Evolutionary conservation across 805 yeast genomes (phyloP).

Genomic region (Myxozyma neglecta): DNA sequence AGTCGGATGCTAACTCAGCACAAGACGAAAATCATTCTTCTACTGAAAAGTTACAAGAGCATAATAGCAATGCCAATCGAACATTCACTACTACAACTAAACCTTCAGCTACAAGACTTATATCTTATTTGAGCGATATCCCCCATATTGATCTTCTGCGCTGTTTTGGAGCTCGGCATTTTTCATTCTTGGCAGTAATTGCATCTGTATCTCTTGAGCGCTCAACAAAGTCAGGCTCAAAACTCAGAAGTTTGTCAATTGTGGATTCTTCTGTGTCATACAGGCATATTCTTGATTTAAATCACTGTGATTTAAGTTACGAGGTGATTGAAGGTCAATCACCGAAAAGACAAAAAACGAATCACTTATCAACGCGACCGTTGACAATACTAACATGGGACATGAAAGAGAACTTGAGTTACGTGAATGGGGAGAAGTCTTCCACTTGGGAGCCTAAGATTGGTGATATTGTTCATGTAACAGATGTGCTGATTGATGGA

Average conservation of each 20-base stretch:
- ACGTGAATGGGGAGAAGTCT: not conserved
- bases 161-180: slow-evolving; percentile 5
- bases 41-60: not conserved
- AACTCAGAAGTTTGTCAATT: slow-evolving; percentile 2
- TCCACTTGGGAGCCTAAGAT: not conserved
- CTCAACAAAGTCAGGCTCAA: not conserved
- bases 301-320: not conserved
- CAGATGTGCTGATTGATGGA: not conserved
- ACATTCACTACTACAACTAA: not conserved
- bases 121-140: slow-evolving; percentile 8
- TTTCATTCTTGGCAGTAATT: slow-evolving; percentile 15
- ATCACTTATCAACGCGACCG: not conserved
- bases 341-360: not conserved
- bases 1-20: not conserved
- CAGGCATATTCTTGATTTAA: not conserved
- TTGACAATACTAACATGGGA: slow-evolving; percentile 13
- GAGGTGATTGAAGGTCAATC: not conserved
- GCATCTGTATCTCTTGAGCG: not conserved
- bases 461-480: slow-evolving; percentile 14
- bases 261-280: slow-evolving; percentile 16
- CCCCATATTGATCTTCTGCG: slow-evolving; percentile 6
- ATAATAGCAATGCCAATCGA: not conserved
- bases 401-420: not conserved
- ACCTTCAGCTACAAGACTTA: not conserved
- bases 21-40: not conserved